Base-by-base conservation (phyloP, 139 green algal genomes). In the Tetradesmus lagerheimii region DNA sequence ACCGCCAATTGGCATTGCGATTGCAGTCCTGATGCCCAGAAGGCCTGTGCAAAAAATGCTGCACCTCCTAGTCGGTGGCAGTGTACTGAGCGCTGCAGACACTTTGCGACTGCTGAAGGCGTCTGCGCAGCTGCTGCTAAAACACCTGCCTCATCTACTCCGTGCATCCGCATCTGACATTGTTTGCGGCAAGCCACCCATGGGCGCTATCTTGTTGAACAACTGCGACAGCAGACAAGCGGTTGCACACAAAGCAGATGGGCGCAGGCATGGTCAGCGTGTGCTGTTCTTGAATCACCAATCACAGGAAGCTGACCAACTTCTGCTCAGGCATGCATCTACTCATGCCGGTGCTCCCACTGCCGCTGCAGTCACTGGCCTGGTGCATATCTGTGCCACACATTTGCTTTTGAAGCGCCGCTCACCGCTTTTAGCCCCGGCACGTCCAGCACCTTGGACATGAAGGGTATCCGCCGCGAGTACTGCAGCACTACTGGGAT, bases 401-500 rank as follows among this genome's bases (percentile, higher is more conserved):
- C n/a, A n/a, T n/a, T n/a, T n/a, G n/a, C n/a, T n/a, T n/a, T n/a
- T n/a, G 15, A 31, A n/a, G 57, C 38, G 16, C 62, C 16, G 6
- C 93, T 94, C 77, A 98, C 95, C 89, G 88, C 90, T 87, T 98
- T 98, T 15, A 99, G 90, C 27, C 94, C 64, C 0, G 97, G 97
- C 20, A 96, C 14, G 87, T 99, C 97, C 43, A 99, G 93, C 12
- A 97, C 77, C 78, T 93, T 95, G 29, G 94, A 93, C 27, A 98
- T 71, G 62, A 98, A 86, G 0, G 96, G 97, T 80, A 98, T 89
- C 41, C 94, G 75, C 80, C 96, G 92, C 41, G 98, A 90, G 92
- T 99, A 99, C 62, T 96, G 94, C 29, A 99, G 90, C 18, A 97
- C 96, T 12, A 96, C 98, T 15, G 98, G 98, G 67, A 99, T 96